Percentiles rank a stretch among this genome's conserved stretches.
These are phyloP conservation scores for Aurantiochytrium sp. DNA, from an alignment of 108 stramenopile genomes.

Conservation along the genomic window DNA sequence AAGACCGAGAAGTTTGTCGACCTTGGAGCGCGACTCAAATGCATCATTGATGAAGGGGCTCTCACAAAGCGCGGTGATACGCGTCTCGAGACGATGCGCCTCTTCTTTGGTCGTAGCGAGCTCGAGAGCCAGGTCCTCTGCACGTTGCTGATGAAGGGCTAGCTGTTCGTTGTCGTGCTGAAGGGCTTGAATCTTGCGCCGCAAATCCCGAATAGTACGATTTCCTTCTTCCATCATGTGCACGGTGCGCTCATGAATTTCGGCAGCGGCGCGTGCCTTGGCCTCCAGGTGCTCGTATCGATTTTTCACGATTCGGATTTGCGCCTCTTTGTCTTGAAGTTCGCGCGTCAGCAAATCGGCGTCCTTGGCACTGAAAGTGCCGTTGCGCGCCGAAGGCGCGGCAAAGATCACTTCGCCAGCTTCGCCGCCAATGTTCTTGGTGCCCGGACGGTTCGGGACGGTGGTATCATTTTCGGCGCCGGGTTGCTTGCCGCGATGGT, in stretches of 20 bases:
- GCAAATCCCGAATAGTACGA: slow-evolving; percentile 30
- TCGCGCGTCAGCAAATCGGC: not conserved
- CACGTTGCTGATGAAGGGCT: slow-evolving; percentile 24
- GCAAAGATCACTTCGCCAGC: too few relatives aligned
- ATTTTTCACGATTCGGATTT: slow-evolving; percentile 27
- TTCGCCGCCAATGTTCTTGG: too few relatives aligned
- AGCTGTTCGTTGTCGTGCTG: slow-evolving; percentile 40
- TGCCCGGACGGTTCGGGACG: not conserved
- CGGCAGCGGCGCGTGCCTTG: slow-evolving; percentile 37
- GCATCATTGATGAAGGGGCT: slow-evolving; percentile 16
- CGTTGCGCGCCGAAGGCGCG: too few relatives aligned
- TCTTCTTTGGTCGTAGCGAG: slow-evolving; percentile 28
- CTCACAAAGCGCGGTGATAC: slow-evolving; percentile 47
- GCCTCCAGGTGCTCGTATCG: slow-evolving; percentile 47
- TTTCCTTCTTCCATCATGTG: slow-evolving; percentile 49
- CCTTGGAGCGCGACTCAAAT: not conserved
- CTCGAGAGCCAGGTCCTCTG: slow-evolving; percentile 40
- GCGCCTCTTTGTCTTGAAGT: slow-evolving; percentile 22
- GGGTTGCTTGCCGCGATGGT: not conserved
- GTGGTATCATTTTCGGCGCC: not conserved
- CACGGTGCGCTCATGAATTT: slow-evolving; percentile 38
- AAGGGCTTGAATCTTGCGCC: slow-evolving; percentile 15
- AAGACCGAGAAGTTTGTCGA: not conserved
- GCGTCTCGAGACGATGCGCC: slow-evolving; percentile 42
- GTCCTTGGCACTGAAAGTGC: too few relatives aligned